phyloP scores from a whole-genome alignment of 345 rosid species.

The Clarkia xantiana region DNA sequence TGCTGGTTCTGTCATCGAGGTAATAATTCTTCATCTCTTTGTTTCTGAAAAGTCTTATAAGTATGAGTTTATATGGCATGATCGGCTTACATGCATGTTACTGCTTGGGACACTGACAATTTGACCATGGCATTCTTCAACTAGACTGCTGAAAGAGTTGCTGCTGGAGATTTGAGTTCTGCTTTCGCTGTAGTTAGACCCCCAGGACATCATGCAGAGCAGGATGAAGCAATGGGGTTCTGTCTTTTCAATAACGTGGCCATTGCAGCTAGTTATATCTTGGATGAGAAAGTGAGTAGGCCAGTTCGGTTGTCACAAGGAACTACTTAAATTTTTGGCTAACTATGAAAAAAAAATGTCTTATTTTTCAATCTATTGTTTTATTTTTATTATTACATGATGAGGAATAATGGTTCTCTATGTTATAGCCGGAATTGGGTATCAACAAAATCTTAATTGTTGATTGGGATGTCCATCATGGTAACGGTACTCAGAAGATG shows the following conservation, averaged over 20 bases:
- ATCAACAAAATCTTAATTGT: slow-evolving; percentile 72
- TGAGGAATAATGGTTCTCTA: not conserved
- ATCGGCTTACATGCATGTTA: no score
- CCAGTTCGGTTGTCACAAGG: not conserved
- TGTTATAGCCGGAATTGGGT: slow-evolving; percentile 51
- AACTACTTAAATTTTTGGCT: not conserved
- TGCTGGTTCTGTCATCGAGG: slow-evolving; percentile 86
- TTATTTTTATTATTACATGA: no score
- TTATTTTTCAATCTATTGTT: no score
- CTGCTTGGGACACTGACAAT: not conserved
- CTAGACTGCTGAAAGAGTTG: slow-evolving; percentile 65
- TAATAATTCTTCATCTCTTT: slow-evolving; percentile 14
- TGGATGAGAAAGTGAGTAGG: slow-evolving; percentile 49
- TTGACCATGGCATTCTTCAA: not conserved
- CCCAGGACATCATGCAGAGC: slow-evolving; percentile 99
- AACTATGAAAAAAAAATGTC: not conserved
- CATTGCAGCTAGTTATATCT: slow-evolving; percentile 54
- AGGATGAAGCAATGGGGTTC: slow-evolving; percentile 79
- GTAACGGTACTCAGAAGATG: slow-evolving; percentile 86
- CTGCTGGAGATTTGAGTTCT: slow-evolving; percentile 64
- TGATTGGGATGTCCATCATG: slow-evolving; percentile 99
- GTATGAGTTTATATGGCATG: no score
- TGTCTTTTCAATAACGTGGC: slow-evolving; percentile 95
- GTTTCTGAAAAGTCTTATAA: no score
- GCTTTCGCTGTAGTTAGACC: slow-evolving; percentile 91